Evolutionary conservation across 805 yeast genomes (phyloP), one percentile per base, ranked within the genome.

Genomic region (Sugiyamaella lignohabitans): DNA sequence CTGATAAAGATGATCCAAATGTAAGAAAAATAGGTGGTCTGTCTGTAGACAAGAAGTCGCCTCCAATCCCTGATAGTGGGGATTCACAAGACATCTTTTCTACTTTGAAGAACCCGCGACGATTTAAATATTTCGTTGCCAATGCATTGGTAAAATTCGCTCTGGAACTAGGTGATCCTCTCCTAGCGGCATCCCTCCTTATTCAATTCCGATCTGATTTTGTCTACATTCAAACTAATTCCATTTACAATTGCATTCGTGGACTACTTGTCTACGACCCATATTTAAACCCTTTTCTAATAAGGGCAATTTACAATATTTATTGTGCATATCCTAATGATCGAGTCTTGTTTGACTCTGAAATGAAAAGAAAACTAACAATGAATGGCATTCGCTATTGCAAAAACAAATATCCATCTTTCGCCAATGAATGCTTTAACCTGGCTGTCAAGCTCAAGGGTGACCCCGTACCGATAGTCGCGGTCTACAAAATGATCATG

Each of bases 371-470:
- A 19, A 36, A 38, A 38, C 27, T 50, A 10, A 22, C 49, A 11
- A 42, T 45, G 5, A 34, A 40, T 16, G 50, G 45, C 3, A 35
- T 50, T 11, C 36, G 27, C 22, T 23, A 37, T 17, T 48, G 48
- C n/a, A 23, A 21, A 16, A 38, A 32, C 32, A 29, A 38, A 21
- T 42, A 40, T 29, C 46, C 56, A 5, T 30, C 43, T 5, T 38
- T 52, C 11, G 48, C 48, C 6, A 40, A 50, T 40, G 56, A 50
- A 27, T n/a, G 37, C n/a, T 44, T 44, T 10, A 19, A 36, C 3
- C 38, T 50, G 8, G 36, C 39, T 3, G 18, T 17, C n/a, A 18
- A 17, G 11, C 19, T 50, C 17, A 43, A 43, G 2, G 52, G 53
- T 5, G 52, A 36, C 23, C 40, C 41, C 10, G 42, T 50, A 5